Evolutionary conservation across 176 grass and related monocot species (phyloP).

Genomic region (Alloteropsis semialata): DNA sequence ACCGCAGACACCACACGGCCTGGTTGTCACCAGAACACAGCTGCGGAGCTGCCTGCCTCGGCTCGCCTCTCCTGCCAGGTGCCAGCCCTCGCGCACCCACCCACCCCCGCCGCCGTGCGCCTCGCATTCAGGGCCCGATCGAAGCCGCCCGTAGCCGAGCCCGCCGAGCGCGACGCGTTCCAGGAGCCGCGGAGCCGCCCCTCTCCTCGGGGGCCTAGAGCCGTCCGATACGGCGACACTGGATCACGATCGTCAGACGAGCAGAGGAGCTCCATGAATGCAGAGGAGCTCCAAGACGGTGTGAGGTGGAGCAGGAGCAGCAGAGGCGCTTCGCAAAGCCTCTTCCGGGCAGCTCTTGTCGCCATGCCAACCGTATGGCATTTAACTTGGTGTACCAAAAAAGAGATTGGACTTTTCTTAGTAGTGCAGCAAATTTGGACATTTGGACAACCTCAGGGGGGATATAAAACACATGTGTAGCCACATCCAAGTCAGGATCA

Average conservation of each 20-base stretch:
- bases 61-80: too few species aligned
- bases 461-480: neutral
- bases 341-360: neutral
- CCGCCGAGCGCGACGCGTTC: neutral
- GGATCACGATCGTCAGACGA: neutral
- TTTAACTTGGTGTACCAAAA: neutral
- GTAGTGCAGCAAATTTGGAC: neutral
- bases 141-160: neutral
- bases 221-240: neutral
- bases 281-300: neutral
- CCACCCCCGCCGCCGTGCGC: neutral
- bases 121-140: slow-evolving; percentile 8
- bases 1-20: neutral
- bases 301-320: neutral
- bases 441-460: too few species aligned
- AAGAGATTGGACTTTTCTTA: neutral
- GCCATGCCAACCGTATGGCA: neutral
- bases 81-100: neutral
- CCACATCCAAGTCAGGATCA: neutral
- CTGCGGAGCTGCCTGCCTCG: neutral
- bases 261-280: neutral
- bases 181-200: too few species aligned
- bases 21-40: neutral
- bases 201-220: neutral
- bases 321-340: neutral